phyloP scores from a whole-genome alignment of 345 rosid species.

The Aurinia saxatilis region DNA sequence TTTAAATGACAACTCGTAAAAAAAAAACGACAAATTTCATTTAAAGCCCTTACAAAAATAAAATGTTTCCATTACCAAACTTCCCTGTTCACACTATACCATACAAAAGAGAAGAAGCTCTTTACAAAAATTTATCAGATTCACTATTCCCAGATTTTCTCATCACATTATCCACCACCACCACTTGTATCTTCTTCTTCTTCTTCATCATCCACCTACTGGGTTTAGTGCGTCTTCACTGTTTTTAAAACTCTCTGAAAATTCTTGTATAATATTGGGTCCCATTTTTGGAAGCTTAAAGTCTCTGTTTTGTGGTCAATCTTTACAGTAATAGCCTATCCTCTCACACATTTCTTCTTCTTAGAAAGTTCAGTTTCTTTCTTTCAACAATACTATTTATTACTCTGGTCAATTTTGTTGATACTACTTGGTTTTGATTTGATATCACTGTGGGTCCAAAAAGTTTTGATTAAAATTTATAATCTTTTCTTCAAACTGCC shows the following conservation, averaged over 20 bases:
- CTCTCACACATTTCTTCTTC: slow-evolving; percentile 7
- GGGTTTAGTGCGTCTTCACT: slow-evolving; percentile 29
- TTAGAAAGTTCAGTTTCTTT: not conserved
- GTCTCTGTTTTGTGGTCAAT: slow-evolving; percentile 18
- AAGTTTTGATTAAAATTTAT: slow-evolving; percentile 1
- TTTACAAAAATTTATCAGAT: not conserved
- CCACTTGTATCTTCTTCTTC: not conserved
- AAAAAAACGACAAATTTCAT: slow-evolving; percentile 18
- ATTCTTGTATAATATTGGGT: slow-evolving; percentile 15
- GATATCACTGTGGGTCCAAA: slow-evolving; percentile 26
- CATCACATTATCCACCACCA: not conserved
- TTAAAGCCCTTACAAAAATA: not conserved
- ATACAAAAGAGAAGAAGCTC: not conserved
- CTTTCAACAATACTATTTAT: slow-evolving; percentile 13
- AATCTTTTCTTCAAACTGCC: slow-evolving; percentile 34
- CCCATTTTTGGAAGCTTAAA: slow-evolving; percentile 19
- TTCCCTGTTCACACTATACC: slow-evolving; percentile 14
- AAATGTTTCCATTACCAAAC: not conserved
- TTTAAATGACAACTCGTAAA: slow-evolving; percentile 17
- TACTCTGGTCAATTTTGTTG: slow-evolving; percentile 35
- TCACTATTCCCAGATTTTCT: slow-evolving; percentile 1
- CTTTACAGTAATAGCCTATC: slow-evolving; percentile 11
- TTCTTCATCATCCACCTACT: slow-evolving; percentile 1
- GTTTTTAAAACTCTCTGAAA: not conserved
- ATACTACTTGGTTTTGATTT: slow-evolving; percentile 20